phyloP scores from a whole-genome alignment of 805 yeast genomes.

The Pichia cabralensis region DNA sequence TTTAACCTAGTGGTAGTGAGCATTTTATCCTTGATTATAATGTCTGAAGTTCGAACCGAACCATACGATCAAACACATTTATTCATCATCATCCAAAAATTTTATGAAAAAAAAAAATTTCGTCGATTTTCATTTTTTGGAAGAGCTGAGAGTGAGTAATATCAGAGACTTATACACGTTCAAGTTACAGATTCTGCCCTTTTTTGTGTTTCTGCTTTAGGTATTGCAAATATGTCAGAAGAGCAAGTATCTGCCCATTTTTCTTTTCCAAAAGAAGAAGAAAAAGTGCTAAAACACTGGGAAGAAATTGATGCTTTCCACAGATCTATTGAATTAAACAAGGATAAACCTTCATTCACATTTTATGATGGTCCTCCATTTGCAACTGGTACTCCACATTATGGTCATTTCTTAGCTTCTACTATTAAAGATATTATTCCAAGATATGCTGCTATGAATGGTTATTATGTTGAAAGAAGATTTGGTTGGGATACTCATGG shows the following conservation, averaged over 20 bases:
- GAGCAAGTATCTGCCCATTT: constrained; percentile 29
- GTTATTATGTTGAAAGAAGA: constrained; percentile 90
- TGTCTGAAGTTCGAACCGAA: too few species aligned
- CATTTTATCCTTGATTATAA: too few species aligned
- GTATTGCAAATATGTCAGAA: constrained; percentile 20
- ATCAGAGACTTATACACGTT: too few species aligned
- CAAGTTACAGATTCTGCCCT: too few species aligned
- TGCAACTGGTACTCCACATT: constrained; percentile 99
- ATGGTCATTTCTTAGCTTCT: constrained; percentile 94
- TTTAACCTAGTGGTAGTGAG: too few species aligned
- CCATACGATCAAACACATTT: too few species aligned
- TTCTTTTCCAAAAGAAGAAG: constrained; percentile 86
- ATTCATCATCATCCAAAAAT: too few species aligned
- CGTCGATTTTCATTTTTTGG: too few species aligned
- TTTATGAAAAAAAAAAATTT: too few species aligned
- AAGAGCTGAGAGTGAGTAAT: too few species aligned
- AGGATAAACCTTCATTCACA: constrained; percentile 80
- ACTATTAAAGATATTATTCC: constrained; percentile 97
- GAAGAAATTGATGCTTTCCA: constrained; percentile 91
- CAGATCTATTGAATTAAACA: constrained; percentile 68
- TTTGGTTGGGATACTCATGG: constrained; percentile 99
- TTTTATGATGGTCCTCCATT: constrained; percentile 99
- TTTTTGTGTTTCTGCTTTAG: too few species aligned
- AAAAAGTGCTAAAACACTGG: constrained; percentile 73
- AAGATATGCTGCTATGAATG: constrained; percentile 96